Evolutionary conservation across 805 yeast genomes (phyloP).

Genomic region (Lipomyces yamadae): DNA sequence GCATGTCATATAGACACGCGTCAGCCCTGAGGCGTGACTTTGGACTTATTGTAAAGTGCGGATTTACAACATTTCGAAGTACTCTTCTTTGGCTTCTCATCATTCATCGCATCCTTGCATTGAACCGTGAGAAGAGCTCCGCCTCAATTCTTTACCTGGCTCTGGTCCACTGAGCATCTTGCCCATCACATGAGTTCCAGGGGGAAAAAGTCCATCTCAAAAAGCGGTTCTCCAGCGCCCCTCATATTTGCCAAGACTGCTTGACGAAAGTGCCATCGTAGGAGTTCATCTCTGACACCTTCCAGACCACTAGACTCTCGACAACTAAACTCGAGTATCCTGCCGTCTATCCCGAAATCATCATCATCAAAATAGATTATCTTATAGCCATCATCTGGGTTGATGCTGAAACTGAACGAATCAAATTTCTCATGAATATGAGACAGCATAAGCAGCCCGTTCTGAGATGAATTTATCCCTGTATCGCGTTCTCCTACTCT

Average conservation of each 20-base stretch:
- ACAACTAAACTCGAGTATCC: background rate
- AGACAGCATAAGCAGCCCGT: conserved; percentile 2
- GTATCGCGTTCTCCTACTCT: background rate
- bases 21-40: too few relatives aligned
- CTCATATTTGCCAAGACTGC: conserved; percentile 3
- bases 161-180: conserved; percentile 1
- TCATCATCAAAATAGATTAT: background rate
- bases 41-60: too few relatives aligned
- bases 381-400: conserved; percentile 4
- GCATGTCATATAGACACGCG: too few relatives aligned
- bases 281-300: background rate
- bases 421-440: background rate
- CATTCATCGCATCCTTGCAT: too few relatives aligned
- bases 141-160: background rate
- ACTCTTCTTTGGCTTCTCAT: too few relatives aligned
- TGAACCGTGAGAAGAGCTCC: background rate
- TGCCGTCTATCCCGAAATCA: background rate
- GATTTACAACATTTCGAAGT: too few relatives aligned
- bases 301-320: background rate
- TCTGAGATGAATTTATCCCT: conserved; percentile 2
- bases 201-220: background rate
- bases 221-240: background rate
- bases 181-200: conserved; percentile 2
- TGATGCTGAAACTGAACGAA: background rate
- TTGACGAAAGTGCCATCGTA: conserved; percentile 3